Base-by-base conservation (phyloP, 2,329 filamentous ascomycete genomes). In the Nannizzia gypsea region DNA sequence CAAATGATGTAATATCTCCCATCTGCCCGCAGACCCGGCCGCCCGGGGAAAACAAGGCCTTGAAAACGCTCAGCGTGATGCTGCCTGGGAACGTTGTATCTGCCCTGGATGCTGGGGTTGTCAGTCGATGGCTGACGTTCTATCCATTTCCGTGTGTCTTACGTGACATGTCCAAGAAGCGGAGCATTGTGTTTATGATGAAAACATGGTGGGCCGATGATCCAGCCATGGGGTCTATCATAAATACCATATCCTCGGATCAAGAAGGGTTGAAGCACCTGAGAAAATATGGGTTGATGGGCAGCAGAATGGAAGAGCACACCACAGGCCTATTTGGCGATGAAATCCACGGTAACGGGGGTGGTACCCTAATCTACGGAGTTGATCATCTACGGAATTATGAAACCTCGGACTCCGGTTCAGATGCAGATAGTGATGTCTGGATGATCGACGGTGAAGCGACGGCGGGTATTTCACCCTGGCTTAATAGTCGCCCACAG, bases 91-190 rank as follows among this genome's bases (percentile, higher is more conserved):
- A 82, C 65, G 80, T 82, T 17, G 74, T 80, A 1, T 77, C 78
- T 26, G 79, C 79, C 58, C 72, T 90, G 17, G 73, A 82, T 68
- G 83, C 85, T 40, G 79, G 80, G 5, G 83, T 91, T 63, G 79
- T 91, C 42, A 83, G 86, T 62, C 83, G 82, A 60, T 91, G 88
- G 88, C 79, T 91, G n/a, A 80, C 77, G 36, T 83, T 82, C 66
- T 89, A 90, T 69, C 81, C 83, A 6, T 90, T 78, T 56, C 76
- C 87, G 77, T 87, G 86, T 20, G 74, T 77, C 17, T 73, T 72
- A 1, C 73, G 78, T 1, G 78, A 81, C 59, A 80, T 83, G 58
- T 71, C 72, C 22, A 72, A 72, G 28, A 69, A 69, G 44, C 70
- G 69, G 55, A 73, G 76, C 61, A 70, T 76, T 24, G 69, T 74